A percentile compares a stretch with the other conserved stretches of the same genome.
phyloP scores from a whole-genome alignment of 345 rosid genomes.

The Turnera subulata region DNA sequence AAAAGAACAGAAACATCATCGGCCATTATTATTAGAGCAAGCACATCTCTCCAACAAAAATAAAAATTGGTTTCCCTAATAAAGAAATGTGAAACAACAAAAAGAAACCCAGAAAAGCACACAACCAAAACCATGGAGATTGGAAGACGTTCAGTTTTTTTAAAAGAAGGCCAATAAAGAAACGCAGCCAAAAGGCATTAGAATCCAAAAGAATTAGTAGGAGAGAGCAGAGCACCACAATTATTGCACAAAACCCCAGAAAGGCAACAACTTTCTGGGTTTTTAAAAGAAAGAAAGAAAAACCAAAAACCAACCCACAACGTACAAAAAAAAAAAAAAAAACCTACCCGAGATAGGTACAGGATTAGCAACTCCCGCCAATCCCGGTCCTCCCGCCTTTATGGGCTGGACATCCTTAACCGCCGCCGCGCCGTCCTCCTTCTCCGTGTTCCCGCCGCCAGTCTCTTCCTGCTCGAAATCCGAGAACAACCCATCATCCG shows the following conservation, averaged over 20 bases:
- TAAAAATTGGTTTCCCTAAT: not conserved
- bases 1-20: not conserved
- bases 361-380: constrained; percentile 34
- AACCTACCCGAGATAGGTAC: constrained; percentile 46
- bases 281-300: not conserved
- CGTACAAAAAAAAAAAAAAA: not conserved
- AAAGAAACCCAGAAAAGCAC: not conserved
- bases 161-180: not conserved
- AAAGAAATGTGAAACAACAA: not conserved
- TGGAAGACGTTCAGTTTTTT: not conserved
- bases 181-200: not conserved
- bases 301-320: not conserved
- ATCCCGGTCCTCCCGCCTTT: constrained; percentile 9
- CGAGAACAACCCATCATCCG: constrained; percentile 66
- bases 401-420: constrained; percentile 11
- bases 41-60: not conserved
- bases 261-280: no score
- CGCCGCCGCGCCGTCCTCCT: constrained; percentile 19
- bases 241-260: constrained; percentile 1
- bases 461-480: constrained; percentile 64
- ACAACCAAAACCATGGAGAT: not conserved
- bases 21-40: no score
- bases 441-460: constrained; percentile 38
- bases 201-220: not conserved
- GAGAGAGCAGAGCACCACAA: not conserved